Percentiles rank a stretch among this genome's conserved stretches.
These are phyloP conservation scores for Globisporangium polare DNA, from an alignment of 352 stramenopile species.

Conservation along the genomic window DNA sequence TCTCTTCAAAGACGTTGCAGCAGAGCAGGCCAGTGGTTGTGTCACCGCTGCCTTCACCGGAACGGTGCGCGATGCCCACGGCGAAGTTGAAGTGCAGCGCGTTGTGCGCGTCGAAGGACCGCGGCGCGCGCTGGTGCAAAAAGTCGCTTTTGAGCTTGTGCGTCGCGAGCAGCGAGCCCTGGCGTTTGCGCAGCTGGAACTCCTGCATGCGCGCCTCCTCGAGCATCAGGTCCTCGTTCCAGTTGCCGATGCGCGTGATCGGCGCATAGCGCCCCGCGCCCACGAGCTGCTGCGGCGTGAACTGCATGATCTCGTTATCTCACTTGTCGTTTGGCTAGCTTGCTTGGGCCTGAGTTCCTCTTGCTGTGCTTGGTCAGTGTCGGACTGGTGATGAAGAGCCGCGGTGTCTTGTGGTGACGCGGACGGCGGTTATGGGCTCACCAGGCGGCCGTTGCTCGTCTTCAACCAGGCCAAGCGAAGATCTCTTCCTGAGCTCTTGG, in stretches of 20 bases:
- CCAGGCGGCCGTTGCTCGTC: neutral
- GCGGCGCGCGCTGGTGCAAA: constrained; percentile 58
- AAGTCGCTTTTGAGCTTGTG: constrained; percentile 80
- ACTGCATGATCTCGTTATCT: constrained; percentile 59
- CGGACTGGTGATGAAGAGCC: constrained; percentile 1
- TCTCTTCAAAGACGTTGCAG: constrained; percentile 84
- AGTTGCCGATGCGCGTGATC: constrained; percentile 83
- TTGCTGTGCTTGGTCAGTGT: neutral
- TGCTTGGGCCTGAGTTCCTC: neutral
- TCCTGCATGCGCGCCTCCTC: constrained; percentile 84
- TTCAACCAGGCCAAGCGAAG: constrained; percentile 1
- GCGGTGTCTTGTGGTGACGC: neutral
- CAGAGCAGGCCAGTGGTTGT: constrained; percentile 23
- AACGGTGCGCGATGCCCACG: constrained; percentile 47
- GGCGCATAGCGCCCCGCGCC: constrained; percentile 77
- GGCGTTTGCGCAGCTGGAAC: constrained; percentile 75
- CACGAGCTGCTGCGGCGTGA: constrained; percentile 88
- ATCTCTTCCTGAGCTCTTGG: neutral
- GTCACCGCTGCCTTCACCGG: constrained; percentile 27
- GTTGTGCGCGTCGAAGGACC: constrained; percentile 37
- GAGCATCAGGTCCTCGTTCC: constrained; percentile 89
- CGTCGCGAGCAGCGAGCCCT: constrained; percentile 74
- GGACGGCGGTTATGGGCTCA: constrained; percentile 5
- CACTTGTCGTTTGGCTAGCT: neutral
- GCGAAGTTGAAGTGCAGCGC: constrained; percentile 52